These are phyloP conservation scores for Emydomyces testavorans DNA, from an alignment of 2,329 filamentous ascomycete genomes.

Conservation along the genomic window DNA sequence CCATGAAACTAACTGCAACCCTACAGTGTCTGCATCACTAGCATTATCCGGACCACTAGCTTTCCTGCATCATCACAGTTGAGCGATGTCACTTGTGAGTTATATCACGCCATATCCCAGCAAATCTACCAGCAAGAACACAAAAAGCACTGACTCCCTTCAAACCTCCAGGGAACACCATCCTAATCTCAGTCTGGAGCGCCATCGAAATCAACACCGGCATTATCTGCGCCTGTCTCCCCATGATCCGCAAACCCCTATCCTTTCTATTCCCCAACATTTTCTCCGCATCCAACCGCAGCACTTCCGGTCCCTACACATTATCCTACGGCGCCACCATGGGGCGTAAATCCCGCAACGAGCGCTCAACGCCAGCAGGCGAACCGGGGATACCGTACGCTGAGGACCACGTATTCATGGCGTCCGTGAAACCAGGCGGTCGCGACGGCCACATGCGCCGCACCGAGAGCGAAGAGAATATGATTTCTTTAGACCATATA, in stretches of 20 bases:
- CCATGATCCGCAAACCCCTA: conserved; percentile 28
- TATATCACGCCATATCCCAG: not conserved
- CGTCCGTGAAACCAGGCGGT: conserved; percentile 7
- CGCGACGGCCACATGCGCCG: conserved; percentile 4
- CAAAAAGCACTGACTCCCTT: not conserved
- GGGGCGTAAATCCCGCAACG: conserved; percentile 4
- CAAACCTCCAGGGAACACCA: conserved; percentile 19
- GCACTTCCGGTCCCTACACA: conserved; percentile 1
- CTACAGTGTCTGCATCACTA: conserved; percentile 14
- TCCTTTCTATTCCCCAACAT: conserved; percentile 17
- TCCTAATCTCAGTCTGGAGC: conserved; percentile 29
- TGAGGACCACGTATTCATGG: conserved; percentile 3
- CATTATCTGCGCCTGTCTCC: conserved; percentile 31
- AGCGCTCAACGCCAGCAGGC: conserved; percentile 3
- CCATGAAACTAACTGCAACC: not conserved
- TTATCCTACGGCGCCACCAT: not conserved
- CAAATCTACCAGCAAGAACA: not conserved
- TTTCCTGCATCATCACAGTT: conserved; percentile 17
- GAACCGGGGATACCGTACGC: not conserved
- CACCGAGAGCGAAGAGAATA: conserved; percentile 9
- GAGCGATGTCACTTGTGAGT: conserved; percentile 15
- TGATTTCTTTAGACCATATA: not conserved
- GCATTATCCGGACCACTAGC: conserved; percentile 26
- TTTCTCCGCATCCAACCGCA: conserved; percentile 11
- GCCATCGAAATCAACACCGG: conserved; percentile 29